Evolutionary conservation across 2,329 filamentous ascomycete genomes (phyloP).

Genomic region (Clarireedia paspali): DNA sequence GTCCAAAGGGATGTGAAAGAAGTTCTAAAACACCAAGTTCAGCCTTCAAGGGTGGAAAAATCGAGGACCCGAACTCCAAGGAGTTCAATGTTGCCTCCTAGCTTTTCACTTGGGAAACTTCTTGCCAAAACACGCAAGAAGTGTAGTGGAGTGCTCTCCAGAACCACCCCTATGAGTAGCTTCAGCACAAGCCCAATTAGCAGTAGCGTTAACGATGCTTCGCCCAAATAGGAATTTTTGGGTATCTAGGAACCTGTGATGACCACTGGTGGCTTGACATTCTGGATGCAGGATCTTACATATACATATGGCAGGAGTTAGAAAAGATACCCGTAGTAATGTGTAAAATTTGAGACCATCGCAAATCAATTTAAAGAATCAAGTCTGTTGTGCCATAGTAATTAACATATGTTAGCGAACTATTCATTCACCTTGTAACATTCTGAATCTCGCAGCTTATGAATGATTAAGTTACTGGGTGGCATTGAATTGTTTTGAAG

Average conservation of each 20-base stretch:
- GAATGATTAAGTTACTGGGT: too few relatives aligned
- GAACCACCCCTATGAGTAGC: not conserved
- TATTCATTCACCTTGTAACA: too few relatives aligned
- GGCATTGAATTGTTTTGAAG: not conserved
- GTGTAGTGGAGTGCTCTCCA: not conserved
- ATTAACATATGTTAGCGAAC: too few relatives aligned
- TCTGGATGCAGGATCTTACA: too few relatives aligned
- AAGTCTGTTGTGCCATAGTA: too few relatives aligned
- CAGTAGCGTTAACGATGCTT: not conserved
- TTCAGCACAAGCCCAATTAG: not conserved
- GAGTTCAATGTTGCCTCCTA: not conserved
- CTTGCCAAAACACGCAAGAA: slow-evolving; percentile 1
- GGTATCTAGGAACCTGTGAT: too few relatives aligned
- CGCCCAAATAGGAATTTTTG: not conserved
- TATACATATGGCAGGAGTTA: too few relatives aligned
- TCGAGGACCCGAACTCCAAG: not conserved
- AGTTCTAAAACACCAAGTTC: not conserved
- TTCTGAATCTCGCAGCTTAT: too few relatives aligned
- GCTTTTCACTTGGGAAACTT: slow-evolving; percentile 3
- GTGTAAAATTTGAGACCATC: too few relatives aligned
- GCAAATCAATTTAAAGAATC: too few relatives aligned
- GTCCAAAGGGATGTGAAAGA: not conserved
- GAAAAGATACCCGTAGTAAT: too few relatives aligned
- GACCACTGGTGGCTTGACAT: too few relatives aligned
- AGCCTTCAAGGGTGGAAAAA: not conserved